phyloP scores from a whole-genome alignment of 2,329 filamentous ascomycete species.

The Leptodontidium sp. region DNA sequence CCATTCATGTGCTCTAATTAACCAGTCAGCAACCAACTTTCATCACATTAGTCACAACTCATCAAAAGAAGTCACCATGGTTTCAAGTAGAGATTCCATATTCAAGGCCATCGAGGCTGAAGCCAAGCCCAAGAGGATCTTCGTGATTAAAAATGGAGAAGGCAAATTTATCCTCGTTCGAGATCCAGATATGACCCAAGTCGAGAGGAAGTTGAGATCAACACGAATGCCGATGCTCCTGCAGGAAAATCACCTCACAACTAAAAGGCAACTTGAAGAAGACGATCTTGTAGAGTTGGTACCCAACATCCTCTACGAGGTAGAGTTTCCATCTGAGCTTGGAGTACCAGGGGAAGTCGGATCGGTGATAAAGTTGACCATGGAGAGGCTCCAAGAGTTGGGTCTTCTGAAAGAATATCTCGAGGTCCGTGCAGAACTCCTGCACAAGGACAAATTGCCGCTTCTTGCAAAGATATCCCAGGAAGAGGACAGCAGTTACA shows the following conservation, averaged over 20 bases:
- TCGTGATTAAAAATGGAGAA: neutral
- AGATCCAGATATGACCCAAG: neutral
- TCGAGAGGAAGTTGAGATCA: neutral
- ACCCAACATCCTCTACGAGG: neutral
- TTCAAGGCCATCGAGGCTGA: constrained; percentile 1
- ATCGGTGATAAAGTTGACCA: neutral
- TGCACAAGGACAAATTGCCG: neutral
- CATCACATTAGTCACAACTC: neutral
- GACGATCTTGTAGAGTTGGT: neutral
- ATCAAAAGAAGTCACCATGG: neutral
- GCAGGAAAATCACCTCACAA: neutral
- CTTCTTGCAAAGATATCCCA: neutral
- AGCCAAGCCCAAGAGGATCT: neutral
- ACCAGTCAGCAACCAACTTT: neutral
- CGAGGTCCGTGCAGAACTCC: neutral
- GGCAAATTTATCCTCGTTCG: neutral
- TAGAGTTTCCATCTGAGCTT: neutral
- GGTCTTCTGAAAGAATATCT: neutral
- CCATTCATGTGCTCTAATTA: too few species aligned
- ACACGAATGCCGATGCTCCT: neutral
- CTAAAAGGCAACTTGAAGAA: neutral
- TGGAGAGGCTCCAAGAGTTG: constrained; percentile 1
- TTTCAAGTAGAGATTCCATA: neutral
- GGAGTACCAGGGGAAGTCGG: neutral
- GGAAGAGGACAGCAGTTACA: neutral